Base-by-base conservation (phyloP, 2,329 filamentous ascomycete genomes). In the Helotiales sp. region DNA sequence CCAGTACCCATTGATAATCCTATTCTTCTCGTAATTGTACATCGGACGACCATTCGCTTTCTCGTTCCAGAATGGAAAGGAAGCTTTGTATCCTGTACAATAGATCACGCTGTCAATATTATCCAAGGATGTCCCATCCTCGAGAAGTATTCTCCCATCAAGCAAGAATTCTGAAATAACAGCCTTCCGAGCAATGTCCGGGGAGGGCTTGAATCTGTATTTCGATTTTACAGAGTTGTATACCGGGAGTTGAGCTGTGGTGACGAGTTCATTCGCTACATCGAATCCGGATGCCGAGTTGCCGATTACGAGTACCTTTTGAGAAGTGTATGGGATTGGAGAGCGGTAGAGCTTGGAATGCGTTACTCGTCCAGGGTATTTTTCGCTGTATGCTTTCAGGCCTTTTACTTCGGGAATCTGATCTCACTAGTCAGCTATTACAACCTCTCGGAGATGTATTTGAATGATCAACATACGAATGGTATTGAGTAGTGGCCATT, bases 81-180 rank as follows among this genome's bases (percentile, higher is more conserved):
- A 86, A 73, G 89, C 95, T 59, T 93, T 83, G 67, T 95, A 97
- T 0, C 93, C 93, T 0, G 93, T 96, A 71, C 89, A 91, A 72
- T 93, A 96, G 31, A 97, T 71, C 2, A 97, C 75, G 1, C 83
- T 82, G 66, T 96, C 92, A 51, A 97, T 73, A 30, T 85, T 76
- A 4, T 75, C 74, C 66, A 91, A 87, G 9, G 86, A 70, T 0
- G 76, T 78, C 5, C 86, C 87, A 65, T 90, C 80, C 33, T 79
- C 77, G 63, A 95, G 90, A 24, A 79, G 51, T 65, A 85, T 70
- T 40, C 76, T 59, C 25, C 79, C 74, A 65, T 76, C 70, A 50
- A 71, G 9, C 24, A 70, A 62, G 63, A 75, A 84, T 29, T 76
- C 72, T 1, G 64, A 70, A 42, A 86, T 76, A 10, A 81, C 63